Conservation (phyloP, 495 filamentous ascomycete genomes). For the Neurospora africana region DNA sequence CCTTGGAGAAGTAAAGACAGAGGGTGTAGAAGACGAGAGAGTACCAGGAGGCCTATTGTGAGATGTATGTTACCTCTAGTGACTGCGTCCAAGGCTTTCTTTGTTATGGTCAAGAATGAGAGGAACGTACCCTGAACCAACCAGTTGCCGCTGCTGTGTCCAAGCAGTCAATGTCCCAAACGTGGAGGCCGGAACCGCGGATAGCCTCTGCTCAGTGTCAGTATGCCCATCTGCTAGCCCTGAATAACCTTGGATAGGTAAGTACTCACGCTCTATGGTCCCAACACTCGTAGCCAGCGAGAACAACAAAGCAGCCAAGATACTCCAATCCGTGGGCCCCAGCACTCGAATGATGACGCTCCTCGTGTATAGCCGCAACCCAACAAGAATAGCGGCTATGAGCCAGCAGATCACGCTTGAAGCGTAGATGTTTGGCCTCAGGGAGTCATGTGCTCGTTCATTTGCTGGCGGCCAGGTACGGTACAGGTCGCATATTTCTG, state of each 20-base stretch:
- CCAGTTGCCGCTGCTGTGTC: constrained; percentile 7
- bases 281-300: constrained; percentile 12
- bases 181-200: constrained; percentile 16
- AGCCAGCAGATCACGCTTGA: constrained; percentile 13
- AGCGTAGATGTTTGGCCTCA: constrained; percentile 14
- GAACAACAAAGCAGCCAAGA: constrained; percentile 21
- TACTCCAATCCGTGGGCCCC: constrained; percentile 20
- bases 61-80: neutral
- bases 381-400: constrained; percentile 20
- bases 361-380: constrained; percentile 21
- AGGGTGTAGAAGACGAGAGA: constrained; percentile 20
- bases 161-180: constrained; percentile 21
- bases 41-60: constrained; percentile 19
- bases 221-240: neutral
- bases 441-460: constrained; percentile 16
- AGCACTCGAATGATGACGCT: constrained; percentile 15
- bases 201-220: constrained; percentile 12
- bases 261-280: constrained; percentile 17
- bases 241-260: neutral
- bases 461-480: neutral
- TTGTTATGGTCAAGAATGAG: neutral
- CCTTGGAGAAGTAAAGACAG: constrained; percentile 23
- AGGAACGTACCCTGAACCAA: constrained; percentile 17
- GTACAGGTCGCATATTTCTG: neutral
- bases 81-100: neutral